Evolutionary conservation across 495 filamentous ascomycete species (phyloP).

Genomic region (Penicillium argentinense): DNA sequence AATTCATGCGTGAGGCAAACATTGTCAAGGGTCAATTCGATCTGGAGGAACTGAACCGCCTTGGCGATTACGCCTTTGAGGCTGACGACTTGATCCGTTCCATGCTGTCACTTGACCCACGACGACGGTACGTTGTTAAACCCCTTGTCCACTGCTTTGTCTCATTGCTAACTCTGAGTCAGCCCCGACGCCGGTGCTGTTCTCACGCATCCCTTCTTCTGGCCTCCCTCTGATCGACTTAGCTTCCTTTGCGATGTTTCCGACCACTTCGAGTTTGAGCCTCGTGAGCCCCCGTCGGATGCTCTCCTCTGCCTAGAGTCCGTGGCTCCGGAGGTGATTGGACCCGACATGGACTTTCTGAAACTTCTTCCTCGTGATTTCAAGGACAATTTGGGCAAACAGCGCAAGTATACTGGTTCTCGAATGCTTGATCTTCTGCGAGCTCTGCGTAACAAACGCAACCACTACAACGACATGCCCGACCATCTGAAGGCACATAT

Average conservation of each 20-base stretch:
- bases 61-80: conserved; percentile 82
- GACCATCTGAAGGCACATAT: conserved; percentile 74
- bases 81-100: conserved; percentile 79
- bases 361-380: conserved; percentile 73
- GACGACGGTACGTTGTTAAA: conserved; percentile 46
- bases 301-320: conserved; percentile 64
- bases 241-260: conserved; percentile 90
- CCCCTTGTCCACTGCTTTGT: too few species aligned
- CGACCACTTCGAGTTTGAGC: conserved; percentile 92
- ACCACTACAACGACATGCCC: conserved; percentile 91
- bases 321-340: conserved; percentile 51
- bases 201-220: conserved; percentile 95
- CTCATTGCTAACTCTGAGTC: conserved; percentile 2
- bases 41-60: conserved; percentile 64
- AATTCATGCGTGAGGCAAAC: conserved; percentile 94
- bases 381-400: conserved; percentile 84
- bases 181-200: conserved; percentile 72
- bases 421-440: conserved; percentile 83
- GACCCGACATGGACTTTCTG: conserved; percentile 71
- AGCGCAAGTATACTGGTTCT: conserved; percentile 88
- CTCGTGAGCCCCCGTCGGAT: conserved; percentile 71
- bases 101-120: conserved; percentile 78
- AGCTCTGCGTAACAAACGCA: conserved; percentile 91
- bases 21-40: conserved; percentile 84
- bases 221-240: conserved; percentile 81